Conservation (phyloP, 441 rosid genomes). For the Pelargonium cotyledonis region DNA sequence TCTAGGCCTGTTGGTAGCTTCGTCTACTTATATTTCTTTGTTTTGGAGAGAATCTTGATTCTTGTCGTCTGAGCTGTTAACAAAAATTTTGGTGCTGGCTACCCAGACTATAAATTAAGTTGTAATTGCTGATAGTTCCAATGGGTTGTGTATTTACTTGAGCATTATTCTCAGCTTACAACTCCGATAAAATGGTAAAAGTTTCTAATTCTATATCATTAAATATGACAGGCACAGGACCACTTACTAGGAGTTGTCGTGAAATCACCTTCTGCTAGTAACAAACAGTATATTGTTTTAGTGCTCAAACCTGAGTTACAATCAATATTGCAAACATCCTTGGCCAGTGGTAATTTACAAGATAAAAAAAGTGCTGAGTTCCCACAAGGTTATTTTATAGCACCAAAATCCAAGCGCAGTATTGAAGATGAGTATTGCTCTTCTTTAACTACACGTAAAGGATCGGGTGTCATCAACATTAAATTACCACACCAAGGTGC, state of each 20-base stretch:
- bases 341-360: constrained; percentile 31
- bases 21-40: neutral
- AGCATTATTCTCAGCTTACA: constrained; percentile 1
- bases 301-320: constrained; percentile 71
- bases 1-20: neutral
- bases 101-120: constrained; percentile 6
- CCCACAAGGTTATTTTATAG: constrained; percentile 48
- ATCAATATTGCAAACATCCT: constrained; percentile 37
- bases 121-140: constrained; percentile 7
- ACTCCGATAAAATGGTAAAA: neutral
- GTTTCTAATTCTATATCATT: constrained; percentile 22
- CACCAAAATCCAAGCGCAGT: constrained; percentile 75
- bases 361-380: constrained; percentile 48
- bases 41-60: neutral
- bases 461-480: constrained; percentile 57
- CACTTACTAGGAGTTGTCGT: constrained; percentile 84
- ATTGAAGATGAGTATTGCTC: constrained; percentile 50
- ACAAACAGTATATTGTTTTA: constrained; percentile 61
- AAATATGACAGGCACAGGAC: constrained; percentile 54
- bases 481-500: constrained; percentile 57
- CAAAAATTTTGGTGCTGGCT: neutral
- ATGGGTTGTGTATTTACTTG: neutral
- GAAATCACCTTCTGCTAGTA: constrained; percentile 41
- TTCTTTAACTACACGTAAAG: constrained; percentile 51
- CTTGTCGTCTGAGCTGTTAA: neutral